Base-by-base conservation (phyloP, 164 flowering plant species). In the Akebia trifoliata region DNA sequence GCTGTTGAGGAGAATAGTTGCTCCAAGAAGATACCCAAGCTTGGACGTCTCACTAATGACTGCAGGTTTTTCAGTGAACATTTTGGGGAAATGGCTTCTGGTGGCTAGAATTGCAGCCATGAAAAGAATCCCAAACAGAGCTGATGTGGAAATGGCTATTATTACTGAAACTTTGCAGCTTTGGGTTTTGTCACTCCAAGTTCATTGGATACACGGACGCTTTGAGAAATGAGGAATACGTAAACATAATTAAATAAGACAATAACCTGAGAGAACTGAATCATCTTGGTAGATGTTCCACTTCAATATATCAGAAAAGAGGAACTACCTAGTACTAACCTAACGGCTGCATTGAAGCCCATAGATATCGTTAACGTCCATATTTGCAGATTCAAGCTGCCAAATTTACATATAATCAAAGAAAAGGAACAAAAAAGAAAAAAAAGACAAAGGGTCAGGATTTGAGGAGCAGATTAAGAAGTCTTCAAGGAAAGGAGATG, bases 171-270 rank as follows among this genome's bases (percentile, higher is more conserved):
- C 49, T 73, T 75, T 45, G 81, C 78, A 6, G 71, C 75, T 56
- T 64, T 70, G 1, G 80, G 70, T 42, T 47, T 50, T 17, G 70
- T 64, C 6, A 80, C 79, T 60, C 82, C 82, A 3, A 80, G 75
- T 50, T 77, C 80, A 51, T 80, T 80, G 2, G 78, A 70, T 14
- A 80, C 80, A 3, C 80, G 42, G 20, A 77, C 75, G 17, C 84
- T 80, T n/a, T n/a, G n/a, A n/a, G n/a, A n/a, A n/a, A n/a, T n/a
- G n/a, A n/a, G n/a, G n/a, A n/a, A n/a, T n/a, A n/a, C n/a, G n/a
- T n/a, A n/a, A n/a, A n/a, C n/a, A n/a, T n/a, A n/a, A n/a, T n/a
- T n/a, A n/a, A n/a, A n/a, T n/a, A n/a, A n/a, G n/a, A n/a, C n/a
- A n/a, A n/a, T n/a, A n/a, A n/a, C n/a, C n/a, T n/a, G n/a, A n/a